A percentile compares a stretch with the other conserved stretches of the same genome.
Evolutionary conservation across 148 eudicot genomes (phyloP).

Genomic region (Mesembryanthemum crystallinum): DNA sequence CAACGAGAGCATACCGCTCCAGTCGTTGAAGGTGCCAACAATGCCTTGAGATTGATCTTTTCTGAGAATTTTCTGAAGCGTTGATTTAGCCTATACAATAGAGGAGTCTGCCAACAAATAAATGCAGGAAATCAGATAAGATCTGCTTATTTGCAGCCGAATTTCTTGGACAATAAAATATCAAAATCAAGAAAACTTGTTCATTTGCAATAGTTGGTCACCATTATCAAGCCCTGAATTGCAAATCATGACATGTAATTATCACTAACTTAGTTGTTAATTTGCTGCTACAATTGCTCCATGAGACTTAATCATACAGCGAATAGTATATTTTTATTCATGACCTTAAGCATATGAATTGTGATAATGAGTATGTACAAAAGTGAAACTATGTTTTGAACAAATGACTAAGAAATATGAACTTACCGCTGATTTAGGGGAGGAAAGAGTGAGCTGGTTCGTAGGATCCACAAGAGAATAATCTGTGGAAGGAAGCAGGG

Average conservation of each 20-base stretch:
- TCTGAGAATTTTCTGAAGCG: conserved; percentile 15
- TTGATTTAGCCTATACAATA: conserved; percentile 17
- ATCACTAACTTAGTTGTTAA: neutral
- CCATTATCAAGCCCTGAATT: neutral
- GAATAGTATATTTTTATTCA: neutral
- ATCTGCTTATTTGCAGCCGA: neutral
- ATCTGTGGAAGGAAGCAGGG: conserved; percentile 10
- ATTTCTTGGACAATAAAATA: neutral
- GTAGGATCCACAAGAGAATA: neutral
- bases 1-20: conserved; percentile 36
- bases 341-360: neutral
- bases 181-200: no score
- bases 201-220: neutral
- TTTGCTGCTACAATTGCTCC: neutral
- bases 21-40: conserved; percentile 42
- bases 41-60: conserved; percentile 35
- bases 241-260: neutral
- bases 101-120: conserved; percentile 25
- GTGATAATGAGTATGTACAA: no score
- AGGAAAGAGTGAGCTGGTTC: neutral
- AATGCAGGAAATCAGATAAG: neutral
- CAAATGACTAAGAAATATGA: neutral
- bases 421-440: neutral
- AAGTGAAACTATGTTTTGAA: neutral
- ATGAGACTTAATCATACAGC: neutral